Evolutionary conservation across 192 early-diverging fungal species (phyloP), one percentile per base, ranked within the genome.

Genomic region (Backusella sp.): DNA sequence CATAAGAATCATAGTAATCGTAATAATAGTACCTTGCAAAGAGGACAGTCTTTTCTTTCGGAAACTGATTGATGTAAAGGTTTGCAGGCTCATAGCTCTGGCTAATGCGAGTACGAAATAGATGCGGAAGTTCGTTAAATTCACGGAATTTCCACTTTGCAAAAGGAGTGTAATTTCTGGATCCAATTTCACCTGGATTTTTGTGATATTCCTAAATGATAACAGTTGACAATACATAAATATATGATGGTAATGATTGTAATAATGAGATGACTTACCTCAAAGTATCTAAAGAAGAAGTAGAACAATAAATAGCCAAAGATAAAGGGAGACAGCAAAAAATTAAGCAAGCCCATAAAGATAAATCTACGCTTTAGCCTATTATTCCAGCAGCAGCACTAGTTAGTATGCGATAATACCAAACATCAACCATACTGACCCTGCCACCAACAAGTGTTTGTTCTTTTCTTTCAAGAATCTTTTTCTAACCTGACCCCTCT

Each of bases 51-150:
- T 94, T 91, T 56, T 92, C 91, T 56, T 96, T 94, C 0, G 95
- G 94, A 72, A 98, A 98, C 84, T 98, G 96, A 46, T 90, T 82
- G 53, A 99, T 83, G 80, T 99, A 99, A 75, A 90, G 82, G 37
- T 87, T 89, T 0, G 97, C 96, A 59, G 87, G 79, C 12, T 88
- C 86, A 79, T 95, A 90, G 28, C 92, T 94, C 0, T 88, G 71
- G 73, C 90, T 90, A 21, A 98, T 81, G 14, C 98, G 91, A 28
- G 80, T 79, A 37, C 92, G 81, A 79, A 98, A 97, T 21, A 93
- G 73, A 80, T 99, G 96, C 0, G 97, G 95, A 21, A 98, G 86
- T 79, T 99, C 98, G 82, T 99, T 99, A 77, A 98, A 98, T 84
- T 98, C 96, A 68, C 97, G 91, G 74, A 99, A 94, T 80, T 94